Conservation (phyloP, 768 basidiomycete genomes). For the Sutorius australiensis region DNA sequence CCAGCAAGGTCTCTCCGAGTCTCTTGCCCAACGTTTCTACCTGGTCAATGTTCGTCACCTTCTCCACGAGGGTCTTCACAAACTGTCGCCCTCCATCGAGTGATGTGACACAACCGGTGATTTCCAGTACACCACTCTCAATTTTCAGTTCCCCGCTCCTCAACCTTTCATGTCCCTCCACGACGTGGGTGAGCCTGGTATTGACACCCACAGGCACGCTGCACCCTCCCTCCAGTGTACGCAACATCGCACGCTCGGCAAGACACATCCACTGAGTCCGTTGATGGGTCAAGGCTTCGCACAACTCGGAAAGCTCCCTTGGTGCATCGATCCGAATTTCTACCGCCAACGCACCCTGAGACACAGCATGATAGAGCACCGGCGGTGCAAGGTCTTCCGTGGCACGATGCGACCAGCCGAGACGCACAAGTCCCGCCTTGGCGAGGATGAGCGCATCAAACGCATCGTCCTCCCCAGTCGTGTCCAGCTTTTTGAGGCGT, state of each 20-base stretch:
- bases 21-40: constrained; percentile 66
- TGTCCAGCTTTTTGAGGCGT: constrained; percentile 87
- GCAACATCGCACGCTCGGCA: constrained; percentile 84
- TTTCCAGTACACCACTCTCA: constrained; percentile 43
- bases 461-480: constrained; percentile 53
- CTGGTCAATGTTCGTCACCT: constrained; percentile 49
- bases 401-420: constrained; percentile 70
- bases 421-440: constrained; percentile 83
- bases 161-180: constrained; percentile 30
- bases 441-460: constrained; percentile 92
- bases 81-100: constrained; percentile 73
- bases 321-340: constrained; percentile 74
- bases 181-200: constrained; percentile 40
- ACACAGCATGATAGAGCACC: constrained; percentile 81
- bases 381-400: constrained; percentile 73
- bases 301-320: constrained; percentile 54
- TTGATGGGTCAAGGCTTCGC: constrained; percentile 68
- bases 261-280: constrained; percentile 71
- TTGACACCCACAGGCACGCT: constrained; percentile 91
- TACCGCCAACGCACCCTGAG: constrained; percentile 88
- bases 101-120: constrained; percentile 83
- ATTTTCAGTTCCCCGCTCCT: constrained; percentile 30
- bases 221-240: constrained; percentile 94
- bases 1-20: constrained; percentile 62
- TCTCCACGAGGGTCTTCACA: constrained; percentile 53